phyloP scores from a whole-genome alignment of 2,329 filamentous ascomycete genomes.

The Aspergillus fischeri region DNA sequence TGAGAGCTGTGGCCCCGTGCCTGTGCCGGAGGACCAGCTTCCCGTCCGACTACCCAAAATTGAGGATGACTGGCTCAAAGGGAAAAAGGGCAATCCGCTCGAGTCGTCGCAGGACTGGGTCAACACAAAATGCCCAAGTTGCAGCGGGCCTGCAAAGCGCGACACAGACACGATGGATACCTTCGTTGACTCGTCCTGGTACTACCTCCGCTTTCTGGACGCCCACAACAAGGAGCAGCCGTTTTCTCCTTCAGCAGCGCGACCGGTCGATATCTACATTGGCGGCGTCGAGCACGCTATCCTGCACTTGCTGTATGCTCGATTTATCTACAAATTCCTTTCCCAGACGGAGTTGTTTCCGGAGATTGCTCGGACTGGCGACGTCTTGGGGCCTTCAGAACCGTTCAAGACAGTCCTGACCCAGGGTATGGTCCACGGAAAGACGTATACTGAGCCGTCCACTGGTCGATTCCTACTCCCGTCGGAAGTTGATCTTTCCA shows the following conservation, averaged over 20 bases:
- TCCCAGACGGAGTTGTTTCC: slow-evolving; percentile 47
- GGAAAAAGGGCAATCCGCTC: slow-evolving; percentile 71
- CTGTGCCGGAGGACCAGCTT: slow-evolving; percentile 71
- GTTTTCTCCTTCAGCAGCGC: slow-evolving; percentile 54
- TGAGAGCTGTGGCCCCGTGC: slow-evolving; percentile 67
- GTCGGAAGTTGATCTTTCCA: slow-evolving; percentile 64
- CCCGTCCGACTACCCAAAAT: slow-evolving; percentile 72
- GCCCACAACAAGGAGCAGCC: slow-evolving; percentile 59
- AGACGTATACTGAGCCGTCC: slow-evolving; percentile 70
- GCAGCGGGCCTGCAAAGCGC: slow-evolving; percentile 64
- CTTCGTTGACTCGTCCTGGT: slow-evolving; percentile 94
- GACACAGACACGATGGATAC: slow-evolving; percentile 97
- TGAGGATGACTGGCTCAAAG: slow-evolving; percentile 62
- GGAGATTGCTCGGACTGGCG: slow-evolving; percentile 32
- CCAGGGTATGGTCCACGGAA: slow-evolving; percentile 91
- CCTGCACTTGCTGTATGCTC: slow-evolving; percentile 79
- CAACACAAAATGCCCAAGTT: slow-evolving; percentile 68
- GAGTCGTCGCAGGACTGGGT: slow-evolving; percentile 69
- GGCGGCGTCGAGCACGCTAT: slow-evolving; percentile 90
- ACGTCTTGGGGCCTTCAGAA: slow-evolving; percentile 51
- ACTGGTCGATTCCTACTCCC: slow-evolving; percentile 74
- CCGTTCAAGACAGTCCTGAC: slow-evolving; percentile 80
- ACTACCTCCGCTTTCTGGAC: slow-evolving; percentile 77
- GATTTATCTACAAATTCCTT: slow-evolving; percentile 87
- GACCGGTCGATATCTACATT: slow-evolving; percentile 84